Base-by-base conservation (phyloP, 1,139 yeast genomes). In the Protomyces arabidopsidicola region DNA sequence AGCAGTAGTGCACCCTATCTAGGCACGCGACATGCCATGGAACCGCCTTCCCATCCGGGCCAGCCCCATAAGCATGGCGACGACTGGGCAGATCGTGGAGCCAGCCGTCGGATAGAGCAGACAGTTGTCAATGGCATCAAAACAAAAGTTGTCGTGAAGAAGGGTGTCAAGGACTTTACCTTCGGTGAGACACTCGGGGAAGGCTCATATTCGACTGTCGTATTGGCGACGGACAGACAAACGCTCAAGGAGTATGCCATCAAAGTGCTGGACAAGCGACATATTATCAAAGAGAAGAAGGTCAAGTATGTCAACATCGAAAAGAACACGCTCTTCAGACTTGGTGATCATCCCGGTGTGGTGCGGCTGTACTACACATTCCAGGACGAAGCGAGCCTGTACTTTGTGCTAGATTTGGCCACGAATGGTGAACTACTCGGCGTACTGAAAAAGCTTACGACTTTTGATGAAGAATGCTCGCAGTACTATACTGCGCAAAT, bases 231-330 rank as follows among this genome's bases (percentile, higher is more conserved):
- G 1, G 97, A 93, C 69, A 80, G 85, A 54, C 85, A 84, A 66
- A 85, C 88, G n/a, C 76, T 81, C 60, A 82, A 82, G 65, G 84
- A 86, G 65, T 93, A 88, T 73, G 99, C 99, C 3, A 86, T 95
- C 67, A 95, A 95, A 75, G 86, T 93, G 5, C 82, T 95, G 54
- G 95, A 95, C 69, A 95, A 95, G 75, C 82, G 90, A 53, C 98
- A 95, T 75, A 95, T 93, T 66, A 93, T 93, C 70, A 87, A 89
- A 74, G 99, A 93, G 75, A 88, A 88, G 73, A 93, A 93, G 74
- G 95, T 91, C 70, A 93, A 95, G 75, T 95, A 93, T 72, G 98
- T 93, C 66, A 91, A 91, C 72, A 93, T 95, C 66, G 98, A 95
- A 75, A 93, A 93, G 75, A 90, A 90, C 71, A 93, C 98, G 1